phyloP scores from a whole-genome alignment of 352 stramenopile genomes.

The Phytopythium vexans region DNA sequence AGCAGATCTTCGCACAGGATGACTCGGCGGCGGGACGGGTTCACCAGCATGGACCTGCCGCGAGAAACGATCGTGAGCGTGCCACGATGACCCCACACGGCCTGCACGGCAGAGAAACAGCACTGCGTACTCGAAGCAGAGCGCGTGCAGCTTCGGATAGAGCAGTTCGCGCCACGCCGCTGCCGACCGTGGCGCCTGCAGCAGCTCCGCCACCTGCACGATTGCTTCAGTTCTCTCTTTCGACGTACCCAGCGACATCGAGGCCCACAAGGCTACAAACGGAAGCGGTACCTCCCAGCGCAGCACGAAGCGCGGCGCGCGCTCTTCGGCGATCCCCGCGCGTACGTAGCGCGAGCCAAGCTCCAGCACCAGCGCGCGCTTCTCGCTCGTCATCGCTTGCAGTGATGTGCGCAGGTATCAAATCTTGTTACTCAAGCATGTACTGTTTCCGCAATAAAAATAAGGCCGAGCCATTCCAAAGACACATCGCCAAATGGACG shows the following conservation, averaged over 20 bases:
- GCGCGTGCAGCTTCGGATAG: slow-evolving; percentile 44
- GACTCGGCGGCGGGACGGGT: slow-evolving; percentile 67
- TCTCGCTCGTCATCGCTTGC: slow-evolving; percentile 29
- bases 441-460: background rate
- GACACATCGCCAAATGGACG: slow-evolving; percentile 6
- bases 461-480: background rate
- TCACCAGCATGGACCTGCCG: slow-evolving; percentile 60
- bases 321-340: slow-evolving; percentile 73
- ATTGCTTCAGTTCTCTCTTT: background rate
- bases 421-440: background rate
- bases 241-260: background rate
- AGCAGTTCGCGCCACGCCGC: slow-evolving; percentile 49
- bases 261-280: background rate
- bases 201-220: slow-evolving; percentile 50
- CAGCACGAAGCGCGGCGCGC: slow-evolving; percentile 58
- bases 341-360: slow-evolving; percentile 65
- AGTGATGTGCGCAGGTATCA: background rate
- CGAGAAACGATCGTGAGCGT: background rate
- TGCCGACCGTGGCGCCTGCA: slow-evolving; percentile 27
- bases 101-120: background rate
- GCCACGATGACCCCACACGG: background rate
- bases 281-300: slow-evolving; percentile 52
- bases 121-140: slow-evolving; percentile 73
- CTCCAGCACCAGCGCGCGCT: slow-evolving; percentile 77
- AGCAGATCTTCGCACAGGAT: slow-evolving; percentile 81